Evolutionary conservation across 768 basidiomycete genomes (phyloP).

Genomic region (Hydnomerulius pinastri): DNA sequence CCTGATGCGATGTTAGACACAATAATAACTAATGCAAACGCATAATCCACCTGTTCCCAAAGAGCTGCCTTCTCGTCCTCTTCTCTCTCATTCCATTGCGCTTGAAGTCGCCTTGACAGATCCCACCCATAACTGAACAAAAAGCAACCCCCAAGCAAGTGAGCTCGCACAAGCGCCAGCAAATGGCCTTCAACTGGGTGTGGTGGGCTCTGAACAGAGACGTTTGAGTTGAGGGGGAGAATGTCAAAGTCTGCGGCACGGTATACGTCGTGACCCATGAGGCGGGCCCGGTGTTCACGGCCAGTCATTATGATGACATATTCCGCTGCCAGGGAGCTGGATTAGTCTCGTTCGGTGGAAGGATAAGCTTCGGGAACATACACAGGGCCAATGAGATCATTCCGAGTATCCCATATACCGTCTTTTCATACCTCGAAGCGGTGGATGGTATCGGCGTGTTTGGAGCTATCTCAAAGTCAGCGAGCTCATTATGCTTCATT

Average conservation of each 20-base stretch:
- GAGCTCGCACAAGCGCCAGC: constrained; percentile 81
- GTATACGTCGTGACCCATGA: constrained; percentile 87
- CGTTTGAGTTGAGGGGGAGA: constrained; percentile 76
- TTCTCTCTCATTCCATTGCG: constrained; percentile 65
- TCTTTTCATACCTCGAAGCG: constrained; percentile 61
- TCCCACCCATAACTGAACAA: constrained; percentile 92
- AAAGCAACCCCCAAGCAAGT: constrained; percentile 78
- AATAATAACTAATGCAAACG: neutral
- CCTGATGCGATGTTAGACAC: constrained; percentile 45
- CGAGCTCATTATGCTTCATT: neutral
- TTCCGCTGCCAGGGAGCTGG: constrained; percentile 61
- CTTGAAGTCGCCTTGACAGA: constrained; percentile 83
- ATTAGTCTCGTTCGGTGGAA: neutral
- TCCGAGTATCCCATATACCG: constrained; percentile 75
- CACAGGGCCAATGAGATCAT: constrained; percentile 76
- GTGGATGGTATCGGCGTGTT: constrained; percentile 53
- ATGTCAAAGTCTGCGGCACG: constrained; percentile 90
- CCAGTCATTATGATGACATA: constrained; percentile 89
- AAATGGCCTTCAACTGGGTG: constrained; percentile 89
- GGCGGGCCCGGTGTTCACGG: constrained; percentile 71
- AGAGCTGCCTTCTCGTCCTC: constrained; percentile 55
- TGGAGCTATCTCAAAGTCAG: constrained; percentile 41
- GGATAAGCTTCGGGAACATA: constrained; percentile 37
- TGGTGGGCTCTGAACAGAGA: constrained; percentile 66
- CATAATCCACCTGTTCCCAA: constrained; percentile 71